Evolutionary conservation across 2,329 filamentous ascomycete genomes (phyloP), one percentile per base, ranked within the genome.

Genomic region (Hawksworthiomyces lignivorus): DNA sequence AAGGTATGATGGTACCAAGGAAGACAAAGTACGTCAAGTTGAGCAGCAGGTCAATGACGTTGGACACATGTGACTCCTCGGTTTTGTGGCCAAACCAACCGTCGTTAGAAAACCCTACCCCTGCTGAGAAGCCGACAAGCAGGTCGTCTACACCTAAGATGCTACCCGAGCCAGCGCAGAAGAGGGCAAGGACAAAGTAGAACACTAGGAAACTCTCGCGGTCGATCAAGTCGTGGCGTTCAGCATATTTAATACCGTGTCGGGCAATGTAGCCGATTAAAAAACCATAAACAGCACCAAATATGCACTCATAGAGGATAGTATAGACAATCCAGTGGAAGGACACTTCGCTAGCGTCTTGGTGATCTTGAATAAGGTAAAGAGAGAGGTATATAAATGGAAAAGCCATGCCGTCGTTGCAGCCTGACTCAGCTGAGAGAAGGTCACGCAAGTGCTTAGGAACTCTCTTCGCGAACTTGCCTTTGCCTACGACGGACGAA

Each of bases 361-460:
- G 79, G 48, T 82, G 71, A 60, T 90, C 95, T 51, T 84, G 79
- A 51, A 97, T 86, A 35, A 97, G 75, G 62, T 96, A 97, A 22
- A 96, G 69, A 1, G 86, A 82, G 22, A 98, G 73, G 60, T 98
- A 98, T 55, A 98, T 78, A 62, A 98, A 98, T 1, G 92, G 92
- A 58, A 98, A 98, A 2, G 92, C 92, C 92, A 98, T 98, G 64
- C 92, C 92, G 61, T 98, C 92, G 72, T 98, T 98, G 67, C 92
- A 98, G 22, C 92, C 92, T 7, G 92, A 98, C 65, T 98, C 92
- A 43, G 89, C 89, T 5, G 92, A 98, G 11, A 98, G 71, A 39
- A 98, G 60, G 65, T 98, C 92, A 72, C 92, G 78, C 66, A 98
- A 69, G 80, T 98, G 92, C 69, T 96, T 97, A 18, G 92, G 92